Percentiles rank a stretch among this genome's conserved stretches.
Evolutionary conservation across 352 stramenopile species (phyloP).

Genomic region (Aphanomyces astaci): DNA sequence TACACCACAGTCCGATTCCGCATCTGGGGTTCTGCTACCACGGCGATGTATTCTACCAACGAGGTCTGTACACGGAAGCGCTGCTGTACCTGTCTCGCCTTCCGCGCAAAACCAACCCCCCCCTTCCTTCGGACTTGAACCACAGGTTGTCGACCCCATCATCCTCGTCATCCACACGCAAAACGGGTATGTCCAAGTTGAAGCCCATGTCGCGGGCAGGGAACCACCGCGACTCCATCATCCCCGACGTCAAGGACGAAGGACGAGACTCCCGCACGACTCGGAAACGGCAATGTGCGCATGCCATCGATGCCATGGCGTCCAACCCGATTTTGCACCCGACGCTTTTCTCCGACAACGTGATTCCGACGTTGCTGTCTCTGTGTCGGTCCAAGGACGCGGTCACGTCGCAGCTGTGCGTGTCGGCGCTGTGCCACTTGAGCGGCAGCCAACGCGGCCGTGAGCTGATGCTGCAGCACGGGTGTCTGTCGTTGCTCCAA

Average conservation of each 20-base stretch:
- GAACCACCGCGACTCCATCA: background rate
- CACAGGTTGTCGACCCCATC: too few species aligned
- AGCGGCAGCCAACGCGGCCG: conserved; percentile 33
- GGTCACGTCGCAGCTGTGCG: conserved; percentile 39
- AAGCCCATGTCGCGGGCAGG: background rate
- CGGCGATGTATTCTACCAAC: conserved; percentile 67
- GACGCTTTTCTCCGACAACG: conserved; percentile 49
- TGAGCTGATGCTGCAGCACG: conserved; percentile 46
- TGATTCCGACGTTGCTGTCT: conserved; percentile 50
- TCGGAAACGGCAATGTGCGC: conserved; percentile 55
- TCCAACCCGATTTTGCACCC: conserved; percentile 40
- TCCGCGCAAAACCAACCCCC: conserved; percentile 38
- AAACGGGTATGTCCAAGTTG: conserved; percentile 1
- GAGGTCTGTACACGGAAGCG: conserved; percentile 54
- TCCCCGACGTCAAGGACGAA: background rate
- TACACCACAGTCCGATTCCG: conserved; percentile 23
- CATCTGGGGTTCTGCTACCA: conserved; percentile 57
- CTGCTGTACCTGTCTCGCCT: conserved; percentile 67
- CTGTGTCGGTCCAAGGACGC: conserved; percentile 55
- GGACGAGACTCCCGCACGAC: conserved; percentile 27
- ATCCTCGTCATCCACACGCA: conserved; percentile 1
- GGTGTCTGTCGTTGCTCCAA: conserved; percentile 36
- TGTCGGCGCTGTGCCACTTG: conserved; percentile 52
- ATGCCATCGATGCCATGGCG: conserved; percentile 61
- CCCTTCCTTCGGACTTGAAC: too few species aligned